These are phyloP conservation scores for Gamsiella multidivaricata DNA, from an alignment of 192 early-diverging fungal species.

Conservation along the genomic window DNA sequence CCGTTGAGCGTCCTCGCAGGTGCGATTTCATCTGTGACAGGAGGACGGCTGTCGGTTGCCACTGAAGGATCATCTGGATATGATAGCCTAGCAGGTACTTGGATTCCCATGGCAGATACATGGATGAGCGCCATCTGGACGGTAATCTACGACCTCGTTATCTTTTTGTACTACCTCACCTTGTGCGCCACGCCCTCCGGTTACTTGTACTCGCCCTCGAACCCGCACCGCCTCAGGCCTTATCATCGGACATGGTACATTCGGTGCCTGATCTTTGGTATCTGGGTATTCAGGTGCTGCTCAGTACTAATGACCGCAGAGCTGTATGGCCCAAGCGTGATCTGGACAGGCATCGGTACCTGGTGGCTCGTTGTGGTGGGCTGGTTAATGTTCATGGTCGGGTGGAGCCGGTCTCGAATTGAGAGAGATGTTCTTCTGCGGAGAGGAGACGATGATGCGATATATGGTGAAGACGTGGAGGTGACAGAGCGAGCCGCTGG, in stretches of 20 bases:
- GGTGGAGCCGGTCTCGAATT: conserved; percentile 39
- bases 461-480: not conserved
- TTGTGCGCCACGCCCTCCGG: conserved; percentile 48
- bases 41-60: conserved; percentile 9
- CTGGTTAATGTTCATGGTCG: conserved; percentile 52
- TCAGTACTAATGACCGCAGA: conserved; percentile 51
- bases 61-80: not conserved
- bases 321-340: conserved; percentile 43
- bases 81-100: conserved; percentile 52
- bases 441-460: conserved; percentile 22
- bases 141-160: conserved; percentile 40
- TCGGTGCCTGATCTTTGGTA: conserved; percentile 49
- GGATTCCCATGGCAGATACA: conserved; percentile 64
- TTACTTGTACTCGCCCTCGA: conserved; percentile 47
- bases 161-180: conserved; percentile 51
- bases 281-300: conserved; percentile 52
- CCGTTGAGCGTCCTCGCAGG: conserved; percentile 27
- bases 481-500: not conserved
- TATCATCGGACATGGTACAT: conserved; percentile 54
- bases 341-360: conserved; percentile 50
- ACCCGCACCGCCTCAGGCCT: conserved; percentile 39
- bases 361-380: conserved; percentile 47
- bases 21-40: conserved; percentile 35
- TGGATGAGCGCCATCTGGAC: conserved; percentile 59
- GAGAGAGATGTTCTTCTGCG: conserved; percentile 39